Evolutionary conservation across 2,329 filamentous ascomycete genomes (phyloP).

Genomic region (Aspergillus latus): DNA sequence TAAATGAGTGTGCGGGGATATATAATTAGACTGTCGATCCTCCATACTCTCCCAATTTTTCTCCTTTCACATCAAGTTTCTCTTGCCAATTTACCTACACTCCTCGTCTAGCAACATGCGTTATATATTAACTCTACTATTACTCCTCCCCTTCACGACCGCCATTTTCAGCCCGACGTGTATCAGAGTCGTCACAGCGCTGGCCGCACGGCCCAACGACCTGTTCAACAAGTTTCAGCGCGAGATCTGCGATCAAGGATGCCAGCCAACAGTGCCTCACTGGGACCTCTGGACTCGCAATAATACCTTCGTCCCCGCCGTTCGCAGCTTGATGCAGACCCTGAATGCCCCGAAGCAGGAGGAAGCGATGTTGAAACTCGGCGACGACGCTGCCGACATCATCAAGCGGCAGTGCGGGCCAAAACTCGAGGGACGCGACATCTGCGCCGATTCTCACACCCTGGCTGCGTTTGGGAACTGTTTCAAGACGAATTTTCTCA

Average conservation of each 20-base stretch:
- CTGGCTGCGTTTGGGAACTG: constrained; percentile 36
- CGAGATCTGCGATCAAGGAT: constrained; percentile 35
- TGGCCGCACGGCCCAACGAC: constrained; percentile 32
- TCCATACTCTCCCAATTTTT: not conserved
- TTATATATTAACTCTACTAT: constrained; percentile 15
- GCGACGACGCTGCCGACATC: constrained; percentile 36
- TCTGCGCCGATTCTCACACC: constrained; percentile 33
- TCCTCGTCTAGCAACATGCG: constrained; percentile 22
- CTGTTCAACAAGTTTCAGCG: constrained; percentile 35
- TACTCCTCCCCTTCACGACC: constrained; percentile 23
- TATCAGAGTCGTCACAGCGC: constrained; percentile 79
- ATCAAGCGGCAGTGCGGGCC: constrained; percentile 35
- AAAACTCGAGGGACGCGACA: constrained; percentile 30
- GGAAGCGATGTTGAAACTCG: constrained; percentile 32
- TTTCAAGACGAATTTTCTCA: constrained; percentile 36
- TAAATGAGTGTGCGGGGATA: not conserved
- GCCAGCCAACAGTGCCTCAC: constrained; percentile 36
- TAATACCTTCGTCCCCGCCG: constrained; percentile 37
- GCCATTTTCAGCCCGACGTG: constrained; percentile 62
- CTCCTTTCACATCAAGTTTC: not conserved
- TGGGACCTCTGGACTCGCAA: constrained; percentile 41
- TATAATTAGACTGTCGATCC: not conserved
- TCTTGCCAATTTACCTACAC: not conserved
- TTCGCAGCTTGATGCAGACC: constrained; percentile 33
- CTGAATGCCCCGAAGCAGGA: constrained; percentile 33